Evolutionary conservation across 495 filamentous ascomycete species (phyloP), one percentile per base, ranked within the genome.

Genomic region (Patellaria atrata): DNA sequence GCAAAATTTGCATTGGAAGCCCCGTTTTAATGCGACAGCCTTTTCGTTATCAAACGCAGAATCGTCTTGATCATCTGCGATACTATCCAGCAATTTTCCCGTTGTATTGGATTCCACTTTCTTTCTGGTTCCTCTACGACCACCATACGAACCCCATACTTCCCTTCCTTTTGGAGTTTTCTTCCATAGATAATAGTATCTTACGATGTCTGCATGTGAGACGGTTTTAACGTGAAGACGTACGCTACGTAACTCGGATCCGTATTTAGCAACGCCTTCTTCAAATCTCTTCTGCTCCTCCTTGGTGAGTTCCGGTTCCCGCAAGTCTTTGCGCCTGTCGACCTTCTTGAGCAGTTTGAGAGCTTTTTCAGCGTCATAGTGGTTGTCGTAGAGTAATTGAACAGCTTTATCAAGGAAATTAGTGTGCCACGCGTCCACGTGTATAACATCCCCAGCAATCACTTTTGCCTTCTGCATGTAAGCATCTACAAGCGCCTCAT

Each of bases 171-270:
- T 68, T 1, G 79, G 71, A 0, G 85, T 84, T 55, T 94, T 94
- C 64, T 99, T 99, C 91, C 91, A 99, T 47, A 79, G 79, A 55
- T 96, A 96, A 54, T 96, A 99, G 41, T 79, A 92, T 8, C 89
- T 76, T 18, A 89, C 82, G 37, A 94, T 79, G 30, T 82, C 71
- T 21, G 70, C 73, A 41, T 82, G 70, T 25, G 68, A 72, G 19
- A 83, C 70, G 0, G 79, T 81, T 52, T 82, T 85, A 46, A 93
- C 79, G 53, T 93, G 80, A 46, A 79, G 77, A 27, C 75, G 83
- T 30, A 96, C 73, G 41, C 67, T 68, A 38, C 83, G 74, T 47
- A 84, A 72, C 56, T 99, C 89, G 0, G 89, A 94, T 22, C 89
- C 91, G 48, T 73, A 91, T 47, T 86, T 94, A 6, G 74, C 64